phyloP scores from a whole-genome alignment of 257 asterid species.

The Osmanthus fragrans region DNA sequence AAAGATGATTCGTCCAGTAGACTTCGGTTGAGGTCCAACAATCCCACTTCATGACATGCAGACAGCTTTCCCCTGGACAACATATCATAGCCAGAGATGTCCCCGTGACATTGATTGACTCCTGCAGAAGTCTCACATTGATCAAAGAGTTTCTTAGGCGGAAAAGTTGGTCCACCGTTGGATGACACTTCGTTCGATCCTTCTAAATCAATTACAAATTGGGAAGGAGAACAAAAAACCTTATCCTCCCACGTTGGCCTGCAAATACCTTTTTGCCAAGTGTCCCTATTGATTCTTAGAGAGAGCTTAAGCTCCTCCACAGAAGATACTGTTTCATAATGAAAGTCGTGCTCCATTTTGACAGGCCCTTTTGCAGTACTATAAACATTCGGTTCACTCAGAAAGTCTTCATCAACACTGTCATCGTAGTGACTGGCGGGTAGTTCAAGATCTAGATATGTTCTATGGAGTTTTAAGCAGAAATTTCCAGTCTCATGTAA shows the following conservation, averaged over 20 bases:
- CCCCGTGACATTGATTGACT: constrained; percentile 12
- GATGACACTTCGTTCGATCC: constrained; percentile 13
- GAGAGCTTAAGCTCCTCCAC: constrained; percentile 37
- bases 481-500: constrained; percentile 22
- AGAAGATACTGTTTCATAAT: constrained; percentile 24
- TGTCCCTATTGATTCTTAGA: constrained; percentile 33
- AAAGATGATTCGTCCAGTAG: constrained; percentile 38
- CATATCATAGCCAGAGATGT: constrained; percentile 9
- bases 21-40: constrained; percentile 51
- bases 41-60: constrained; percentile 29
- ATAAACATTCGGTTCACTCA: constrained; percentile 18
- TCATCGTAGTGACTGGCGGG: constrained; percentile 19
- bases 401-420: constrained; percentile 12
- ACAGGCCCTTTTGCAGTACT: constrained; percentile 22
- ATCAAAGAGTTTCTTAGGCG: constrained; percentile 22
- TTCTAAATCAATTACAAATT: constrained; percentile 27
- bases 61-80: constrained; percentile 17
- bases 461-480: constrained; percentile 11
- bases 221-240: constrained; percentile 19
- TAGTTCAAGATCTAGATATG: constrained; percentile 27
- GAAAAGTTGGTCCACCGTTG: constrained; percentile 21
- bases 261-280: constrained; percentile 18
- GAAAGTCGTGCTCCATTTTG: constrained; percentile 19
- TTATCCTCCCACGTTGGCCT: constrained; percentile 18
- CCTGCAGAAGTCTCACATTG: constrained; percentile 40